Evolutionary conservation across 2,329 filamentous ascomycete genomes (phyloP), one percentile per base, ranked within the genome.

Genomic region (Colletotrichum eremochloae): DNA sequence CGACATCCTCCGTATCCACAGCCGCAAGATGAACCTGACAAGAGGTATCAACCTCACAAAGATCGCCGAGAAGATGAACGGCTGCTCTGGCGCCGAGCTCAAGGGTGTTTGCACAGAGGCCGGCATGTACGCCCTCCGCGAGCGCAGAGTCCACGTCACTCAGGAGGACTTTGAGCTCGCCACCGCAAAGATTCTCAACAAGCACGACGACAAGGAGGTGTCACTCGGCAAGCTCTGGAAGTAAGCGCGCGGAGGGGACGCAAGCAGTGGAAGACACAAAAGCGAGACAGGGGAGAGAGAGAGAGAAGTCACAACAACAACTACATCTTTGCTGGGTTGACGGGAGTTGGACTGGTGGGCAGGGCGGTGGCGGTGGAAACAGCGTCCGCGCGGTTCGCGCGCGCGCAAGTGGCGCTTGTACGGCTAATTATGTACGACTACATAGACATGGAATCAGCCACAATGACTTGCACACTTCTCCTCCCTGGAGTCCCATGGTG

Each of bases 11-110:
- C 93, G 96, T 76, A 99, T 99, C 79, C 96, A 99, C 86, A 97
- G 93, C 78, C 91, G 96, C 78, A 97, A 95, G 84, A 99, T 99
- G 96, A 99, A 99, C 85, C 84, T 99, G 78, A 99, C 96, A 18
- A 91, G 96, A 79, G 96, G 96, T 64, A 98, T 99, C 86, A 97
- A 99, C 84, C 87, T 99, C 76, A 97, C 90, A 79, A 99, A 99
- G 91, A 97, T 98, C 78, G 96, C 96, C 40, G 96, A 99, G 88
- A 98, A 98, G 90, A 99, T 99, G 96, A 98, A 98, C 80, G 96
- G 96, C 63, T 99, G 96, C 84, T 98, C 95, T 3, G 96, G 96
- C 73, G 96, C 96, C 67, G 96, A 99, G 85, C 85, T 99, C 78
- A 99, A 99, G 90, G 96, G 96, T 86, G 96, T 99, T 60, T 99